Evolutionary conservation across 352 stramenopile species (phyloP).

Genomic region (Phytophthora ramorum): DNA sequence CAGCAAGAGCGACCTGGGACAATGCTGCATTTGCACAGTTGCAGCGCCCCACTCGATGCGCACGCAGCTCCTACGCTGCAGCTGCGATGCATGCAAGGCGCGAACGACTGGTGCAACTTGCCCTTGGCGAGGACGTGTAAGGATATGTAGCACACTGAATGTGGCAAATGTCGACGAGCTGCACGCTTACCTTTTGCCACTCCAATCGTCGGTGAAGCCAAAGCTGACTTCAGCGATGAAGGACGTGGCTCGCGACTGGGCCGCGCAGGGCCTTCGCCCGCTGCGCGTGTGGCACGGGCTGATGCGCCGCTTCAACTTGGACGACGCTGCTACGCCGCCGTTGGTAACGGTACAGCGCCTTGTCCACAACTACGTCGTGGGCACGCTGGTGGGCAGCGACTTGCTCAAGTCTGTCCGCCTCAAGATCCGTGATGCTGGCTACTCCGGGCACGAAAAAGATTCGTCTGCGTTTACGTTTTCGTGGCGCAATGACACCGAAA

Average conservation of each 20-base stretch:
- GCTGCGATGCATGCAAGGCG: background rate
- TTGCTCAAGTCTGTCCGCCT: background rate
- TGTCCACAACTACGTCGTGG: too few species aligned
- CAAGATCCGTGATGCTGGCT: background rate
- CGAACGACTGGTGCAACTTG: too few species aligned
- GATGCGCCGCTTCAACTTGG: too few species aligned
- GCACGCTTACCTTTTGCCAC: background rate
- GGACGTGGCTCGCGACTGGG: too few species aligned
- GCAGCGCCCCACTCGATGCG: slow-evolving; percentile 10
- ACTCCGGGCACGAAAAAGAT: background rate
- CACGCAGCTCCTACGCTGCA: background rate
- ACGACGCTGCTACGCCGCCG: too few species aligned
- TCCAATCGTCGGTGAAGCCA: too few species aligned
- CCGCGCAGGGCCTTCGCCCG: too few species aligned
- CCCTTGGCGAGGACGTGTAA: slow-evolving; percentile 13
- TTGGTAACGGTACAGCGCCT: too few species aligned
- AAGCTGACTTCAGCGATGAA: too few species aligned
- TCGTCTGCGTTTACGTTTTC: background rate
- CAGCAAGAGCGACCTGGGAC: slow-evolving; percentile 2
- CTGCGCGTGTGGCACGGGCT: too few species aligned
- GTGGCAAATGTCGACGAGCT: background rate
- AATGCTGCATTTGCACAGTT: slow-evolving; percentile 7
- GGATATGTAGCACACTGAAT: background rate
- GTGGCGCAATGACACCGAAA: background rate
- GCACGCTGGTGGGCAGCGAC: too few species aligned